Base-by-base conservation (phyloP, 306 rosid species). In the Vigna trinervia region DNA sequence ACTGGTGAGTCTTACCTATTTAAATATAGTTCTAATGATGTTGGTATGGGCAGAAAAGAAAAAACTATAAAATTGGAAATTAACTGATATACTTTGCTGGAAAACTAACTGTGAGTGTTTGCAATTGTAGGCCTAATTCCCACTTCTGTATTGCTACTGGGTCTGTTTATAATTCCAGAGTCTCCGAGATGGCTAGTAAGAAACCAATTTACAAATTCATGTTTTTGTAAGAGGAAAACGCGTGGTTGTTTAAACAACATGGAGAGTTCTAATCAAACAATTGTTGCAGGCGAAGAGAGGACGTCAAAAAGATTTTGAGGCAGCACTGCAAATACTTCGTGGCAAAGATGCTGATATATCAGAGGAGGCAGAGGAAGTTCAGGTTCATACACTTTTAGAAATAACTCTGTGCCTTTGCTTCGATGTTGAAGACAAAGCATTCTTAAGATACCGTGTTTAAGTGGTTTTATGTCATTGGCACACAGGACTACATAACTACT, bases 131-230 rank as follows among this genome's bases (percentile, higher is more conserved):
- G 89, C 32, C 95, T 95, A 22, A 41, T 87, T 84, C 98, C 97
- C 23, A 88, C 92, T 50, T 92, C 89, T 41, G 74, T 95, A 45
- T 83, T 91, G 82, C 83, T 87, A 76, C 73, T 90, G 30, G 98
- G 98, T 83, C 93, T 92, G 78, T 79, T 92, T 82, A 81, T 92
- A 81, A 88, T 95, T 80, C 98, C 97, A 0, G 98, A 95, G 86
- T 95, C 98, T 84, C 98, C 98, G 38, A 89, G 98, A 92, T 95
- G 97, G 97, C 84, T 95, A 84, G 98, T 95, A 82, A 85, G 90
- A 73, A 87, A 45, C 38, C 34, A 30, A 60, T 50, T 80, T 34
- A 13, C 45, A 38, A 54, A 38, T 67, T 28, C 65, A 57, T 28
- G 20, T 57, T 12, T 28, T 10, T 64, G 15, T 39, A 26, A 41